phyloP scores from a whole-genome alignment of 495 filamentous ascomycete species.

The Neurospora sp. region DNA sequence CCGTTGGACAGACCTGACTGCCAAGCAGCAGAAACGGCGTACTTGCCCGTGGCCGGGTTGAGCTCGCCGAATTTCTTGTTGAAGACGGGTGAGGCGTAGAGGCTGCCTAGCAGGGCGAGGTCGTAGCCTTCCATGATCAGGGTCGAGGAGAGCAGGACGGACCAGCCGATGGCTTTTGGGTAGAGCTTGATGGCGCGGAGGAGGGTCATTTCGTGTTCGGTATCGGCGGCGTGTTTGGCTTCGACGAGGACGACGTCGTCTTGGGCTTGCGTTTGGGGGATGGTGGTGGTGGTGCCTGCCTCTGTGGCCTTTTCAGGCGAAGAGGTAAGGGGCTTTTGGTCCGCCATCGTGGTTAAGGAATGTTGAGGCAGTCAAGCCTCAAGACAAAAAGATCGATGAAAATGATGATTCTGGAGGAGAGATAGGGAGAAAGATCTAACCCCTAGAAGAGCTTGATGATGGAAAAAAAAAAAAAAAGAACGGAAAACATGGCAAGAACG shows the following conservation, averaged over 20 bases:
- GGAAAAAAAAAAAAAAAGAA: neutral
- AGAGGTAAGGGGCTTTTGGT: neutral
- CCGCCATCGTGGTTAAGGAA: neutral
- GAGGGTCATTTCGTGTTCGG: slow-evolving; percentile 33
- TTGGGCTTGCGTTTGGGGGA: neutral
- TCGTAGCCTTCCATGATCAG: slow-evolving; percentile 53
- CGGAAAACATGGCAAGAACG: neutral
- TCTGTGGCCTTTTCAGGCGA: neutral
- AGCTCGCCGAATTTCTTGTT: slow-evolving; percentile 25
- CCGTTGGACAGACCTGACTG: slow-evolving; percentile 28
- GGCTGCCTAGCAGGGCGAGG: slow-evolving; percentile 23
- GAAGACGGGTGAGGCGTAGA: slow-evolving; percentile 26
- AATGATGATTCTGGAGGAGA: neutral
- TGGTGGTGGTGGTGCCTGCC: neutral
- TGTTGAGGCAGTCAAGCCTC: neutral
- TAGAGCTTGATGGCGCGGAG: slow-evolving; percentile 30
- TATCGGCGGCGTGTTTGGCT: slow-evolving; percentile 20
- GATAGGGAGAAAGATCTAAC: neutral
- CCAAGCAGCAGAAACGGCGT: slow-evolving; percentile 26
- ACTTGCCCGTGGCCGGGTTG: slow-evolving; percentile 12
- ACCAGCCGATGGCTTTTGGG: slow-evolving; percentile 41
- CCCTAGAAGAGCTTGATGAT: neutral
- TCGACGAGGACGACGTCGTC: slow-evolving; percentile 10
- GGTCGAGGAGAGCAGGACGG: slow-evolving; percentile 37
- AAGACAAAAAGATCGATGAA: neutral